Evolutionary conservation across 1,284 basidiomycete species (phyloP).

Genomic region (Ceratobasidium sp.): DNA sequence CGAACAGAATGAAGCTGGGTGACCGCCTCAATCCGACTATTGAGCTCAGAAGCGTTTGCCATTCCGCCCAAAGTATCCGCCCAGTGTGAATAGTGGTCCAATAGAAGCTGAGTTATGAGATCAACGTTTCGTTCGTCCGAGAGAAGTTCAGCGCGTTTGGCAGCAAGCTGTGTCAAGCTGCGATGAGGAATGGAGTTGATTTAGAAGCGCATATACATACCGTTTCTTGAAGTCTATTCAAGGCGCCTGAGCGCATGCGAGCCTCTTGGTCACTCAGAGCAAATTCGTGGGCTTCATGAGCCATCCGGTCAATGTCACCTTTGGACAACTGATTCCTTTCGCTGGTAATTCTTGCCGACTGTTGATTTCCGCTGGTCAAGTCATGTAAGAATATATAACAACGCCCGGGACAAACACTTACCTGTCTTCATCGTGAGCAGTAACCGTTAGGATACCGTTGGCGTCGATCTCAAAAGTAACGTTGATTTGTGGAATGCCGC

Average conservation of each 20-base stretch:
- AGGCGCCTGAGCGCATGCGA: slow-evolving; percentile 88
- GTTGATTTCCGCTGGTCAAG: slow-evolving; percentile 73
- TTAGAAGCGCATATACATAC: slow-evolving; percentile 55
- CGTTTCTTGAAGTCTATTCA: slow-evolving; percentile 82
- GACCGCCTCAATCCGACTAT: slow-evolving; percentile 83
- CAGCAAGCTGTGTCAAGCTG: neutral
- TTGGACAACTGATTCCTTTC: too few relatives aligned
- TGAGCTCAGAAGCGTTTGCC: slow-evolving; percentile 74
- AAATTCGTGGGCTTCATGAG: slow-evolving; percentile 91
- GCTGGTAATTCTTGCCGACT: slow-evolving; percentile 66
- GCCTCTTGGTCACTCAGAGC: slow-evolving; percentile 87
- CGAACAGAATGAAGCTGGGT: slow-evolving; percentile 62
- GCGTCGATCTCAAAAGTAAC: slow-evolving; percentile 67
- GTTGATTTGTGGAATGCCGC: slow-evolving; percentile 67
- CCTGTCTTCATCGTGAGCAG: slow-evolving; percentile 76
- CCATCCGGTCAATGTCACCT: slow-evolving; percentile 89
- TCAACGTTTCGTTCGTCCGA: slow-evolving; percentile 64
- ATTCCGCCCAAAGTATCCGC: neutral
- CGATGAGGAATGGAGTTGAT: neutral
- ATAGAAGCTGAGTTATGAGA: slow-evolving; percentile 75
- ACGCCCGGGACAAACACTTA: slow-evolving; percentile 51
- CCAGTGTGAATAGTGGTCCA: slow-evolving; percentile 72
- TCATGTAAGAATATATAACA: neutral
- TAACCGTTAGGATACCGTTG: slow-evolving; percentile 63
- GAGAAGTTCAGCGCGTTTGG: neutral